These are phyloP conservation scores for Umbilicaria muhlenbergii DNA, from an alignment of 495 filamentous ascomycete genomes.

Conservation along the genomic window DNA sequence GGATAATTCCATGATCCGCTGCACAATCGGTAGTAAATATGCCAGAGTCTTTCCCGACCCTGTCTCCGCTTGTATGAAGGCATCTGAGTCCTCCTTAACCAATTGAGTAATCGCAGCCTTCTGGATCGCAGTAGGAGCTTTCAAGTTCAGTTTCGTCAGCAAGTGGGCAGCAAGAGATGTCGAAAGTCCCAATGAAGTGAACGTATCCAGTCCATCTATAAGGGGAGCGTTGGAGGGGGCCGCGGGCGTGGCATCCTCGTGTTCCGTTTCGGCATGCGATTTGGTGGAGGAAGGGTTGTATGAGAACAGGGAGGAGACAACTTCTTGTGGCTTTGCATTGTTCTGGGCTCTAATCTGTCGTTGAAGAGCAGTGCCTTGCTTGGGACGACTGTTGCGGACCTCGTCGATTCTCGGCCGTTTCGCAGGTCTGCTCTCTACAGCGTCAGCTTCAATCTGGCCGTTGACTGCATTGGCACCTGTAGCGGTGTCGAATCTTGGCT, in stretches of 20 bases:
- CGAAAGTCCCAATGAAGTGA: constrained; percentile 68
- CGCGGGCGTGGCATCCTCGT: constrained; percentile 36
- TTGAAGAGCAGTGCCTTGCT: constrained; percentile 16
- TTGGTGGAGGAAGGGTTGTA: constrained; percentile 61
- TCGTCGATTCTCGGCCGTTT: constrained; percentile 27
- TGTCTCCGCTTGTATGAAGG: constrained; percentile 93
- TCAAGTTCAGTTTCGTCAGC: constrained; percentile 71
- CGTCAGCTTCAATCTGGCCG: background rate
- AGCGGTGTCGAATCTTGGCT: background rate
- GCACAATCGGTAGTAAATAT: constrained; percentile 80
- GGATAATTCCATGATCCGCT: constrained; percentile 68
- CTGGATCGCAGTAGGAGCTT: constrained; percentile 87
- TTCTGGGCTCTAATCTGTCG: constrained; percentile 3
- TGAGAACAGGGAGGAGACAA: constrained; percentile 84
- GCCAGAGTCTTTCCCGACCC: constrained; percentile 95
- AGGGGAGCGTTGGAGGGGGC: constrained; percentile 91
- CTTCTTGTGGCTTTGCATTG: constrained; percentile 28
- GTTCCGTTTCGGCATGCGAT: constrained; percentile 21
- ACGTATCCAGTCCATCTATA: constrained; percentile 65
- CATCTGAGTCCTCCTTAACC: constrained; percentile 70
- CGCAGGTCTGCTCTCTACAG: constrained; percentile 14
- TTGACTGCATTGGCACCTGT: constrained; percentile 2
- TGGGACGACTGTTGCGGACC: constrained; percentile 14
- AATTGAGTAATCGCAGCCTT: constrained; percentile 68
- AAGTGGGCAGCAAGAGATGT: constrained; percentile 64